Base-by-base conservation (phyloP, 257 asterid genomes). In the Leonotis leonurus region DNA sequence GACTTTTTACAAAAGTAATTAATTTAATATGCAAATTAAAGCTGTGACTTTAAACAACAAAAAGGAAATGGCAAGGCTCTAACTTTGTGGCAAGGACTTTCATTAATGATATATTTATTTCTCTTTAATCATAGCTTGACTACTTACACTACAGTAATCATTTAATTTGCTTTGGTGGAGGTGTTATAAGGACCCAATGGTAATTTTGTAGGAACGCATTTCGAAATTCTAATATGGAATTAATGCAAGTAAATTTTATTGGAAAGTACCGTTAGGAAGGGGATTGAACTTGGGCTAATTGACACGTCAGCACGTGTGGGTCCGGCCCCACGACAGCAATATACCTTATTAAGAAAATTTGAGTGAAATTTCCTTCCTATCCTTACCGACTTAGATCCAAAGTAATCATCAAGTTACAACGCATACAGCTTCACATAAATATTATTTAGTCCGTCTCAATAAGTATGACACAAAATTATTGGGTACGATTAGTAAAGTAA, bases 251-350 rank as follows among this genome's bases (percentile, higher is more conserved):
- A 68, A 57, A 2, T 30, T 30, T 8, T 14, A 36, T 4, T 0
- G 46, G 46, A 67, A 46, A 11, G 45, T 29, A 6, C 3, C 2
- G 6, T 40, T 8, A 13, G 32, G 49, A 50, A 39, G 68, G 41
- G 25, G 65, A 69, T 37, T 18, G 72, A 56, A 64, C 37, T 60
- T 14, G 8, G 8, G 20, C 25, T 1, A 58, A 51, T 3, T 24
- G 71, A 29, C 76, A 69, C 73, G 73, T 69, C 51, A 20, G 41
- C 22, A 14, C 1, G 30, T 6, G 3, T 27, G 41, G 69, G 67
- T 12, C 69, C 75, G 50, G 36, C 60, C n/a, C n/a, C n/a, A n/a
- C n/a, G n/a, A n/a, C n/a, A n/a, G n/a, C n/a, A n/a, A n/a, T n/a
- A n/a, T n/a, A 8, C 13, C n/a, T 26, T n/a, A 29, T 26, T 2